Percentiles rank a stretch among this genome's conserved stretches.
phyloP scores from a whole-genome alignment of 2,329 filamentous ascomycete species.

The Sphaerostilbella broomeana region DNA sequence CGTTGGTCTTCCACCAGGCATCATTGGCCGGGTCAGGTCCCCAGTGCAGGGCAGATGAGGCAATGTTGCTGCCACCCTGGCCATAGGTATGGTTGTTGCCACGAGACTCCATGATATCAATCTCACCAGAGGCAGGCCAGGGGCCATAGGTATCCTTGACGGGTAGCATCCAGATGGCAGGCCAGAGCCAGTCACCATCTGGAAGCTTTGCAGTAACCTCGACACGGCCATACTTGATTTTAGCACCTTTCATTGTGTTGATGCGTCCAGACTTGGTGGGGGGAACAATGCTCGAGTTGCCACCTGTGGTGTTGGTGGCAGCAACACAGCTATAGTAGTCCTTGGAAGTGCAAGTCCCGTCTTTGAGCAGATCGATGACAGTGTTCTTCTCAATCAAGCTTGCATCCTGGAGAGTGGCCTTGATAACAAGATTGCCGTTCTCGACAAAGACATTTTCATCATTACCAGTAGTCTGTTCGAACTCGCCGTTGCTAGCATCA shows the following conservation, averaged over 20 bases:
- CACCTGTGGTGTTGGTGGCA: conserved; percentile 62
- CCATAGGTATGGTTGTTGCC: conserved; percentile 74
- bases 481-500: conserved; percentile 63
- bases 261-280: conserved; percentile 73
- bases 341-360: conserved; percentile 62
- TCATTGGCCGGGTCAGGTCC: conserved; percentile 67
- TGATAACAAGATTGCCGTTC: conserved; percentile 64
- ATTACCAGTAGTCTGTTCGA: conserved; percentile 65
- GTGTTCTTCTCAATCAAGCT: conserved; percentile 58
- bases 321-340: conserved; percentile 54
- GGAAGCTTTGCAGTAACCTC: conserved; percentile 74
- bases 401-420: conserved; percentile 68
- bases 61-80: conserved; percentile 74
- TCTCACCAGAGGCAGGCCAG: conserved; percentile 77
- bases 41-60: conserved; percentile 76
- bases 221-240: conserved; percentile 73
- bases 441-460: conserved; percentile 71
- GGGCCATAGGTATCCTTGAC: conserved; percentile 63
- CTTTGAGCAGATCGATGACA: conserved; percentile 59
- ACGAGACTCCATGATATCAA: conserved; percentile 74
- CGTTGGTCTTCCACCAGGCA: conserved; percentile 77
- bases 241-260: conserved; percentile 63
- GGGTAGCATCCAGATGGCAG: conserved; percentile 87
- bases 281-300: conserved; percentile 68
- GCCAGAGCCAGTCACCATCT: conserved; percentile 80